Evolutionary conservation across 352 stramenopile species (phyloP).

Genomic region (Phytophthora lateralis): DNA sequence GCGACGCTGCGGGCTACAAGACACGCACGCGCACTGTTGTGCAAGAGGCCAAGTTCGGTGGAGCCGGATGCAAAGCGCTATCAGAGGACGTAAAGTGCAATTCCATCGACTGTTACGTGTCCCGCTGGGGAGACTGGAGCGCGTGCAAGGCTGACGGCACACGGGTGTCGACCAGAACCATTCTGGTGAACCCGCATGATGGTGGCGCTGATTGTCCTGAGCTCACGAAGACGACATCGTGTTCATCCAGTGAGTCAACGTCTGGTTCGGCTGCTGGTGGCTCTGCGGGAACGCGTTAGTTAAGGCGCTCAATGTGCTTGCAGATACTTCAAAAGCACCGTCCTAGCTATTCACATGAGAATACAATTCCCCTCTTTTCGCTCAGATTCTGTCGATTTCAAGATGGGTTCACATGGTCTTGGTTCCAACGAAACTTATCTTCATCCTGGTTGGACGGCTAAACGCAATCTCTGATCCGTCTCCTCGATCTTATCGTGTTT

Average conservation of each 20-base stretch:
- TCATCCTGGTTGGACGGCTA: too few species aligned
- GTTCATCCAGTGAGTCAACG: constrained; percentile 13
- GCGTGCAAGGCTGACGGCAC: constrained; percentile 27
- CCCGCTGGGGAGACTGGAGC: constrained; percentile 39
- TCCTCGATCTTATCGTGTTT: constrained; percentile 14
- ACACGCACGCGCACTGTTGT: constrained; percentile 28
- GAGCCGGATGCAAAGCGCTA: constrained; percentile 24
- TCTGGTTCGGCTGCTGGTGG: constrained; percentile 10
- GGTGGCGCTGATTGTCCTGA: constrained; percentile 46
- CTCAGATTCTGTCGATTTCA: too few species aligned
- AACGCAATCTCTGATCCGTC: neutral
- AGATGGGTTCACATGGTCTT: too few species aligned
- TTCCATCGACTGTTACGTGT: constrained; percentile 39
- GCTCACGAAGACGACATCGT: constrained; percentile 22
- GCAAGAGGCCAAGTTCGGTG: constrained; percentile 27
- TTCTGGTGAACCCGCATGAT: constrained; percentile 42
- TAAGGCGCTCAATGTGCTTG: neutral
- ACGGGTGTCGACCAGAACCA: constrained; percentile 37
- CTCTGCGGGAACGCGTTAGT: neutral
- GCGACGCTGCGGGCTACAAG: constrained; percentile 36
- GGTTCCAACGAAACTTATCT: neutral
- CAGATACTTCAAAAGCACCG: neutral
- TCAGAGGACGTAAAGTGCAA: constrained; percentile 33
- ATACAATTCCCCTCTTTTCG: too few species aligned
- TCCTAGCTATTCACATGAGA: neutral